phyloP scores from a whole-genome alignment of 305 asterid species.

The Nicotiana rustica region DNA sequence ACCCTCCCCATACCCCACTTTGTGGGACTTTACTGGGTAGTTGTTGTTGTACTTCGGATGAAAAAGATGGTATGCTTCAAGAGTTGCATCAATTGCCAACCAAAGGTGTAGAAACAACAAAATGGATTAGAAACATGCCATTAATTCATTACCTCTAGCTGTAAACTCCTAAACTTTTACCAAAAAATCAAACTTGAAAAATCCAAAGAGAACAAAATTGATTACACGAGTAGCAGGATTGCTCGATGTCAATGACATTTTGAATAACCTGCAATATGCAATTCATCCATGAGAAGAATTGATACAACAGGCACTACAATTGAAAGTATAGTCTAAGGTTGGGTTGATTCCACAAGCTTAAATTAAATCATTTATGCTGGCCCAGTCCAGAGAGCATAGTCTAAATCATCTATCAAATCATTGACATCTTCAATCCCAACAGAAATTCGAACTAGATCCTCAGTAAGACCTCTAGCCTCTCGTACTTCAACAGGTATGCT shows the following conservation, averaged over 20 bases:
- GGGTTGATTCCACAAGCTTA: not conserved
- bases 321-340: not conserved
- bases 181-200: not conserved
- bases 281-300: not conserved
- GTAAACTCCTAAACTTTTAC: not conserved
- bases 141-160: not conserved
- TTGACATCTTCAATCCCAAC: conserved; percentile 69
- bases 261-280: not conserved
- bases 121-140: not conserved
- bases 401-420: conserved; percentile 69
- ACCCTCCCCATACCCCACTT: too few species aligned
- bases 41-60: not conserved
- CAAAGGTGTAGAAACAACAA: conserved; percentile 20
- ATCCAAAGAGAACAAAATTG: not conserved
- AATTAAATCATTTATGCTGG: conserved; percentile 27
- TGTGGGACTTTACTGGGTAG: too few species aligned
- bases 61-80: not conserved
- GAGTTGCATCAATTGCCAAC: not conserved
- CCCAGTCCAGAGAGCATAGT: conserved; percentile 46
- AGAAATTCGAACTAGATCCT: conserved; percentile 64
- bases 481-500: conserved; percentile 47
- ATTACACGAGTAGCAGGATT: not conserved
- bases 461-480: conserved; percentile 60
- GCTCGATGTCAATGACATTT: not conserved
- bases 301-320: not conserved